Percentiles rank a stretch among this genome's conserved stretches.
Conservation (phyloP, 257 asterid species). For the Ophiorrhiza pumila region DNA sequence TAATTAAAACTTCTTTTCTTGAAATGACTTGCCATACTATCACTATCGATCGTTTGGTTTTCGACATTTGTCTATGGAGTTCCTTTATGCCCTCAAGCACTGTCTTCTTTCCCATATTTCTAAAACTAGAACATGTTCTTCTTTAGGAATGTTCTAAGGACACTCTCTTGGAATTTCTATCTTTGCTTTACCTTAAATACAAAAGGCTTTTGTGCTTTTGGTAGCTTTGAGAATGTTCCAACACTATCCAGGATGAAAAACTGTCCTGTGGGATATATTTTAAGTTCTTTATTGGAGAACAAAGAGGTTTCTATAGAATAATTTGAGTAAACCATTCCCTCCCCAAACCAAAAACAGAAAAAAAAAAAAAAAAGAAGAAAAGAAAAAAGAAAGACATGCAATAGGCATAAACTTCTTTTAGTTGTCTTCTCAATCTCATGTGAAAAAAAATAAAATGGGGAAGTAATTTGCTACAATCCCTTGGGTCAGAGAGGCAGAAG, state of each 20-base stretch:
- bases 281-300: neutral
- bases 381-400: no score
- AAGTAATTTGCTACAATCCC: no score
- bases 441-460: neutral
- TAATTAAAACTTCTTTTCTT: conserved; percentile 4
- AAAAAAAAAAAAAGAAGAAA: neutral
- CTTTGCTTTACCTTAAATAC: conserved; percentile 5
- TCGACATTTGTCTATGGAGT: conserved; percentile 18
- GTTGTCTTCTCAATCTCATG: neutral
- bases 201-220: conserved; percentile 13
- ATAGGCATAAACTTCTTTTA: neutral
- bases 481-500: no score
- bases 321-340: neutral
- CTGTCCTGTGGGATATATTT: neutral
- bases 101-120: neutral
- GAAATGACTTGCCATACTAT: conserved; percentile 19
- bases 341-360: neutral
- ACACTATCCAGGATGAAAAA: conserved; percentile 1
- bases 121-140: neutral
- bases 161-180: neutral
- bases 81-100: conserved; percentile 20
- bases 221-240: conserved; percentile 21
- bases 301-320: neutral
- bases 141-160: conserved; percentile 14
- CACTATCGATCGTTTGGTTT: conserved; percentile 9